These are phyloP conservation scores for Psidium guajava DNA, from an alignment of 345 rosid species.

Conservation along the genomic window DNA sequence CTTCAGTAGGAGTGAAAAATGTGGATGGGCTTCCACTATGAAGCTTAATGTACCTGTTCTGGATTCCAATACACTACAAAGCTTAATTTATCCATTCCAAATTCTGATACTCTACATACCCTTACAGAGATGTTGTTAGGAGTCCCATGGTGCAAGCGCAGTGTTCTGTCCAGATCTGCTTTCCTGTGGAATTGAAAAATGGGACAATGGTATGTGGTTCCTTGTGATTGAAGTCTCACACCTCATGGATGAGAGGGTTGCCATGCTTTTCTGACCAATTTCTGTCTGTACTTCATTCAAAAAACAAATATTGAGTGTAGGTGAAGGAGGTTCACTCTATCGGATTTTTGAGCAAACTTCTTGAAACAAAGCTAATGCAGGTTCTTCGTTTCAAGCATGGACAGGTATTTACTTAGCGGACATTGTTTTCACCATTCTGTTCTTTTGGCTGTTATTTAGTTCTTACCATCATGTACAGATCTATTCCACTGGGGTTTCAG, in stretches of 20 bases:
- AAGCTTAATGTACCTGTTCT: neutral
- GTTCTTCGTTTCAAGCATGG: conserved; percentile 90
- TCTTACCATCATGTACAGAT: conserved; percentile 27
- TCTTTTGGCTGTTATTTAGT: conserved; percentile 1
- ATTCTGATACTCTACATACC: conserved; percentile 8
- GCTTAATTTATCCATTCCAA: neutral
- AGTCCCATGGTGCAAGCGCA: conserved; percentile 96
- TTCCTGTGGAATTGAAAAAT: conserved; percentile 79
- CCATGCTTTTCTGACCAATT: neutral
- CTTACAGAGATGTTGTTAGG: conserved; percentile 63
- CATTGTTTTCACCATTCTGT: neutral
- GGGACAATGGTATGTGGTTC: conserved; percentile 51
- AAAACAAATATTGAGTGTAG: conserved; percentile 17
- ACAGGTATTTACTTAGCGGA: conserved; percentile 27
- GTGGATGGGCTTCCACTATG: neutral
- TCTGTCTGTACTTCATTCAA: neutral
- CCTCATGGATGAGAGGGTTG: neutral
- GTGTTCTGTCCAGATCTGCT: conserved; percentile 81
- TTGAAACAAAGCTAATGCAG: conserved; percentile 78
- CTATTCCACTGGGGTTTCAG: conserved; percentile 77
- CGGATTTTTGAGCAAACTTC: conserved; percentile 69
- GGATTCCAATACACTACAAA: conserved; percentile 7
- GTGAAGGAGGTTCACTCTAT: conserved; percentile 70
- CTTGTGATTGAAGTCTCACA: neutral
- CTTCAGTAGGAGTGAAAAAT: neutral